Conservation (phyloP, 164 flowering plant genomes). For the Aristolochia californica region DNA sequence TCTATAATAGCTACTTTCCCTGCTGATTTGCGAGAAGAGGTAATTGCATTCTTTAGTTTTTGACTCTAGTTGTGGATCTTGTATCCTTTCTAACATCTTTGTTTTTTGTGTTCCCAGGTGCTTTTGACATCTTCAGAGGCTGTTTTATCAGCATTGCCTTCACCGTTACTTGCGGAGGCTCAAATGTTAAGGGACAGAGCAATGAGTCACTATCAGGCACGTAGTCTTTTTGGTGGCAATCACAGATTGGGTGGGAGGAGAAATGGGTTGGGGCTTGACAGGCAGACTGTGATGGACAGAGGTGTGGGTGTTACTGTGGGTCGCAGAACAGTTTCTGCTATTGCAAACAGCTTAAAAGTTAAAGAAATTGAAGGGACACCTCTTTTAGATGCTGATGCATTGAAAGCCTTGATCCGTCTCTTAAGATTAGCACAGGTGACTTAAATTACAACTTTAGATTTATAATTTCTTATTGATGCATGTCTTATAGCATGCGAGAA, state of each 20-base stretch:
- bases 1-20: conserved; percentile 97
- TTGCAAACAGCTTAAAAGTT: conserved; percentile 48
- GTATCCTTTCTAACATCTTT: no score
- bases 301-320: conserved; percentile 78
- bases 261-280: conserved; percentile 58
- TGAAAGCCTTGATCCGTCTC: conserved; percentile 77
- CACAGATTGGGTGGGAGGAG: conserved; percentile 58
- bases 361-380: conserved; percentile 85
- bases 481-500: not conserved
- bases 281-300: conserved; percentile 75
- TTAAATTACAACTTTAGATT: not conserved
- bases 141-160: conserved; percentile 73
- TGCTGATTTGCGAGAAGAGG: conserved; percentile 97
- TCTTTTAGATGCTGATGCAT: conserved; percentile 62
- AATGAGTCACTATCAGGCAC: conserved; percentile 90
- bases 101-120: conserved; percentile 42
- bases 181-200: conserved; percentile 93
- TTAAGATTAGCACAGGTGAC: conserved; percentile 82
- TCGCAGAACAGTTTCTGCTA: conserved; percentile 48
- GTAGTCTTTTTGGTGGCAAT: conserved; percentile 66
- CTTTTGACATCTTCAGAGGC: conserved; percentile 94
- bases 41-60: conserved; percentile 5
- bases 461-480: no score
- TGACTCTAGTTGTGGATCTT: not conserved
- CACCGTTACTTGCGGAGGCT: conserved; percentile 91